Evolutionary conservation across 257 asterid species (phyloP), one percentile per base, ranked within the genome.

Genomic region (Solanum ahanhuiri): DNA sequence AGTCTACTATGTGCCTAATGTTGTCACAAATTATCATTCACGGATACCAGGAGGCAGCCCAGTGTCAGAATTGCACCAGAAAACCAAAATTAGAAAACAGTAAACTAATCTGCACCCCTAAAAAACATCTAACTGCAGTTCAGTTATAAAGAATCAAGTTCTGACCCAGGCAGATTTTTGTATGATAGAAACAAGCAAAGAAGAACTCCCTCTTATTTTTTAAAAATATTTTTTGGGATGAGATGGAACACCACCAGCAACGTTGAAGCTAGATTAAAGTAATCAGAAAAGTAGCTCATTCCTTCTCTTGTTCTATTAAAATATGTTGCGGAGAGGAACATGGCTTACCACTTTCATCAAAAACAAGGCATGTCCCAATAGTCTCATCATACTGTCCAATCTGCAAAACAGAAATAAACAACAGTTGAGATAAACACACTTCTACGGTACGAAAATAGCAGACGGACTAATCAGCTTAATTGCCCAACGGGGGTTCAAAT

Each of bases 321-420:
- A 77, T 43, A 43, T 77, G 57, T 82, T 66, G 22, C 33, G 7
- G 70, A 58, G 60, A 72, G 57, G 14, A 89, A 72, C 60, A 63
- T 63, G 45, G 63, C 96, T 93, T 87, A 96, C 99, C 99, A 69
- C 84, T 90, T 91, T 95, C 98, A 83, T 75, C 85, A 86, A 94
- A 94, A 37, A 95, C 88, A 35, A 96, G 90, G 90, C 98, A 93
- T 54, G 96, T 93, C 67, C 98, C 98, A 48, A 96, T 88, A 85
- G 99, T 95, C 89, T 96, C 99, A 85, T 89, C 90, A 60, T 96
- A 96, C 87, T 92, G 93, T 89, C 98, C 98, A 30, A 30, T 30
- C 31, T 30, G 89, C 41, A 89, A 57, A 77, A 85, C 43, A 20
- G 23, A 85, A 37, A 28, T 54, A 39, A 35, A 85, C 30, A 41